A percentile compares a stretch with the other conserved stretches of the same genome.
Evolutionary conservation across 495 filamentous ascomycete species (phyloP).

Genomic region (Halenospora varia): DNA sequence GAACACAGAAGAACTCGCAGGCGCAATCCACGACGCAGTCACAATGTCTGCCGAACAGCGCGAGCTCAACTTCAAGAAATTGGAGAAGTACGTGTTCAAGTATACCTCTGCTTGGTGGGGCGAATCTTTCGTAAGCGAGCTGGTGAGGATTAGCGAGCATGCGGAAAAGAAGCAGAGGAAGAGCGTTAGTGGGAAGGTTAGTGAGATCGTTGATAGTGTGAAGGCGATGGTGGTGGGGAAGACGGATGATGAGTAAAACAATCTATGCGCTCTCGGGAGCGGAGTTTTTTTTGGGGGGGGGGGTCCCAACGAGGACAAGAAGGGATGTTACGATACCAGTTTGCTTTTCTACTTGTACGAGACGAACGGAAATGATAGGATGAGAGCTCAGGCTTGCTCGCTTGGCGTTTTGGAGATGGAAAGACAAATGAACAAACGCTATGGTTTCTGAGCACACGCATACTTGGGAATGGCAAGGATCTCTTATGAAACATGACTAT

Average conservation of each 20-base stretch:
- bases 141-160: conserved; percentile 64
- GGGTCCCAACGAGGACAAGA: background rate
- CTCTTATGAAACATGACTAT: no score
- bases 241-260: background rate
- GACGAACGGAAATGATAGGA: no score
- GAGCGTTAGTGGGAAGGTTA: background rate
- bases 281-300: background rate
- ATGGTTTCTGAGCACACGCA: no score
- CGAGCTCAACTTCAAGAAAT: conserved; percentile 72
- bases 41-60: conserved; percentile 83
- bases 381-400: no score
- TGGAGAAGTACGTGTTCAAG: conserved; percentile 80
- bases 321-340: background rate
- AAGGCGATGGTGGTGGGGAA: background rate
- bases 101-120: conserved; percentile 98
- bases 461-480: no score
- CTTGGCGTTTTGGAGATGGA: no score
- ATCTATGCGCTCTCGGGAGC: background rate
- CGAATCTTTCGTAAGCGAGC: conserved; percentile 84
- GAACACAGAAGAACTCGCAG: conserved; percentile 83
- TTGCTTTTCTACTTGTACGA: no score
- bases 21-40: conserved; percentile 78
- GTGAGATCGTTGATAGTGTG: conserved; percentile 4
- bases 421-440: no score
- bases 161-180: conserved; percentile 39